Conservation (phyloP, 1,284 basidiomycete species). For the Cutaneotrichosporon curvatum region DNA sequence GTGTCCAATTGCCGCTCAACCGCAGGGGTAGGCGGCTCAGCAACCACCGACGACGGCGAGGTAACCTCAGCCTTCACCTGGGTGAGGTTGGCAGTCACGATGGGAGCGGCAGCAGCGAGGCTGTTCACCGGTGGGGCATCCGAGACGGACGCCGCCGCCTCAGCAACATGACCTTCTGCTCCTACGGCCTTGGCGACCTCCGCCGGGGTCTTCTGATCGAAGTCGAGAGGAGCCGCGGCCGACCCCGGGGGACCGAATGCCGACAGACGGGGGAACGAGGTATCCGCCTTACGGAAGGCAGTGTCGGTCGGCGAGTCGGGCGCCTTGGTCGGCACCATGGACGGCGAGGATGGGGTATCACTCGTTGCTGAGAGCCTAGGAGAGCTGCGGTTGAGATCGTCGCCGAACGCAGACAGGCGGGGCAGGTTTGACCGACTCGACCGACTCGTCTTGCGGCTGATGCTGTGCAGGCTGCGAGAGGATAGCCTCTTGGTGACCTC, state of each 20-base stretch:
- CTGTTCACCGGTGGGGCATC: too few species aligned
- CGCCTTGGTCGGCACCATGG: not conserved
- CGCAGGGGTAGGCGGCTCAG: too few species aligned
- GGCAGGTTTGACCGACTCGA: not conserved
- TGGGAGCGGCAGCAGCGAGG: too few species aligned
- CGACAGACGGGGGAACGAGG: conserved; percentile 4
- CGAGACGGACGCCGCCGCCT: too few species aligned
- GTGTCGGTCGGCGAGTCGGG: conserved; percentile 1
- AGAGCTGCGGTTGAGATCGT: not conserved
- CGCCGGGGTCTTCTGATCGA: not conserved
- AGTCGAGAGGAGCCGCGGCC: not conserved
- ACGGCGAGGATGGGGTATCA: not conserved
- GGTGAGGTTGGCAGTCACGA: too few species aligned
- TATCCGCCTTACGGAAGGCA: conserved; percentile 4
- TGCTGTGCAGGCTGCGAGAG: not conserved
- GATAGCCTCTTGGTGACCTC: too few species aligned
- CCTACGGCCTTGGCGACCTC: not conserved
- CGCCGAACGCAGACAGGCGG: conserved; percentile 1
- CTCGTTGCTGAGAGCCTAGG: not conserved
- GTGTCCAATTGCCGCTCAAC: too few species aligned
- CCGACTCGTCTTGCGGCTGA: not conserved
- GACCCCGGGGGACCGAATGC: not conserved
- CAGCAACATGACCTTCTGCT: not conserved
- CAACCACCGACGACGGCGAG: not conserved
- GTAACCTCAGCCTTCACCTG: not conserved